Evolutionary conservation across 2,329 filamentous ascomycete genomes (phyloP).

Genomic region (Aspergillus calidoustus): DNA sequence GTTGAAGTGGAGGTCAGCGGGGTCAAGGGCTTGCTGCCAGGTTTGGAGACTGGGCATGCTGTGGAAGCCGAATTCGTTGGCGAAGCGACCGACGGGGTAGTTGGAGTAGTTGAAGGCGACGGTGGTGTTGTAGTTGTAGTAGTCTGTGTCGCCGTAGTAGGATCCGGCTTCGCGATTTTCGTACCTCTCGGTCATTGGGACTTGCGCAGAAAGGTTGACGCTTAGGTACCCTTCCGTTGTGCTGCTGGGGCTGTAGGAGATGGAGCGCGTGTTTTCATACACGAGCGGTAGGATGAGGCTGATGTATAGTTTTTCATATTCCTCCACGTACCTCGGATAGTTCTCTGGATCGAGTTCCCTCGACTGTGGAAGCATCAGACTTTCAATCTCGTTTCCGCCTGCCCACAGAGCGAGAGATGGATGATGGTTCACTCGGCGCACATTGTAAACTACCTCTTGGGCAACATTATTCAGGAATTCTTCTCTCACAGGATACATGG

Average conservation of each 20-base stretch:
- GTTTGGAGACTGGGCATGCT: conserved; percentile 65
- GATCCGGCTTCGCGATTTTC: conserved; percentile 56
- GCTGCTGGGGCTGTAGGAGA: conserved; percentile 65
- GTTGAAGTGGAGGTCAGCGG: conserved; percentile 61
- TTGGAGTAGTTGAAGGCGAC: conserved; percentile 59
- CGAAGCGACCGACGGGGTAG: conserved; percentile 64
- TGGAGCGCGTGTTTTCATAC: conserved; percentile 62
- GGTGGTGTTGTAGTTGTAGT: conserved; percentile 62
- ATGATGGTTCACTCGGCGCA: conserved; percentile 65
- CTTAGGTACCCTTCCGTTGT: conserved; percentile 63
- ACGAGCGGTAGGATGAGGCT: conserved; percentile 60
- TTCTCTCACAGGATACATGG: conserved; percentile 60
- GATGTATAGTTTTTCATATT: conserved; percentile 65
- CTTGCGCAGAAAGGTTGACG: conserved; percentile 57
- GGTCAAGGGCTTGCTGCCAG: conserved; percentile 59
- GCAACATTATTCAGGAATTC: conserved; percentile 61
- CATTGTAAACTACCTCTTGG: conserved; percentile 63
- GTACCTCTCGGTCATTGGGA: conserved; percentile 62
- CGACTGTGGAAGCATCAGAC: conserved; percentile 53
- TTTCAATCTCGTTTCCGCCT: conserved; percentile 65
- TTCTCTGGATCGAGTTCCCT: conserved; percentile 51
- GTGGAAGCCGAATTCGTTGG: conserved; percentile 68
- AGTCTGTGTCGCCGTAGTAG: conserved; percentile 65
- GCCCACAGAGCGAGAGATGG: conserved; percentile 61
- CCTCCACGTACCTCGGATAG: conserved; percentile 49